Conservation (phyloP, 371 early-diverging fungal species). For the Rhizopus delemar region DNA sequence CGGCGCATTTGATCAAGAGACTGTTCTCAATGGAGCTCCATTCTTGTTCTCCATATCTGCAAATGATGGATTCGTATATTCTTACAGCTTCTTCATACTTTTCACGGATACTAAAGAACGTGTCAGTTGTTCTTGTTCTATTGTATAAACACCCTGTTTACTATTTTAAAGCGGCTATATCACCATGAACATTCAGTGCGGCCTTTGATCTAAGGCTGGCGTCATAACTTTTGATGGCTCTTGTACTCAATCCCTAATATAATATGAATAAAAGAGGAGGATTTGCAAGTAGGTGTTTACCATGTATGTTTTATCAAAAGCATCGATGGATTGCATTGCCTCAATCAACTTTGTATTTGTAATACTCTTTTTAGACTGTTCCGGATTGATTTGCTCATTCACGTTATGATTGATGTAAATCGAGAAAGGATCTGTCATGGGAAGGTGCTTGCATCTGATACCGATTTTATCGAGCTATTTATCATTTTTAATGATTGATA, state of each 20-base stretch:
- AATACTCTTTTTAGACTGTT: constrained; percentile 36
- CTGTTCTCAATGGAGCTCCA: constrained; percentile 75
- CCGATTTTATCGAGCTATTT: constrained; percentile 74
- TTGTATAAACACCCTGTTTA: constrained; percentile 38
- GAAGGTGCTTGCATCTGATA: constrained; percentile 55
- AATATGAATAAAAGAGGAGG: neutral
- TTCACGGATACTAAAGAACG: constrained; percentile 52
- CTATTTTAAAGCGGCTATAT: constrained; percentile 79
- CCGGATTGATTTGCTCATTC: constrained; percentile 9
- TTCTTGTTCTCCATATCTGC: constrained; percentile 65
- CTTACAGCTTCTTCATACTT: constrained; percentile 70
- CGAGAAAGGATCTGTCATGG: constrained; percentile 56
- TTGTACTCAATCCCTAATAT: constrained; percentile 56
- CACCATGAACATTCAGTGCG: constrained; percentile 66
- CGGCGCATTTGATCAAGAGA: constrained; percentile 72
- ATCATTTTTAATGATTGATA: neutral
- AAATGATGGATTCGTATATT: constrained; percentile 66
- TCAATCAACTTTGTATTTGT: constrained; percentile 68
- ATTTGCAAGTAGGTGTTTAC: constrained; percentile 31
- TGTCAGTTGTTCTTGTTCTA: neutral
- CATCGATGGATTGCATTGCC: constrained; percentile 61
- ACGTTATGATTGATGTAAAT: constrained; percentile 46
- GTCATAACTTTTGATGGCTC: constrained; percentile 74
- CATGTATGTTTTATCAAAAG: constrained; percentile 78
- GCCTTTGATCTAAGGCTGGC: constrained; percentile 63